Evolutionary conservation across 345 rosid genomes (phyloP).

Genomic region (Eucalyptus caleyi): DNA sequence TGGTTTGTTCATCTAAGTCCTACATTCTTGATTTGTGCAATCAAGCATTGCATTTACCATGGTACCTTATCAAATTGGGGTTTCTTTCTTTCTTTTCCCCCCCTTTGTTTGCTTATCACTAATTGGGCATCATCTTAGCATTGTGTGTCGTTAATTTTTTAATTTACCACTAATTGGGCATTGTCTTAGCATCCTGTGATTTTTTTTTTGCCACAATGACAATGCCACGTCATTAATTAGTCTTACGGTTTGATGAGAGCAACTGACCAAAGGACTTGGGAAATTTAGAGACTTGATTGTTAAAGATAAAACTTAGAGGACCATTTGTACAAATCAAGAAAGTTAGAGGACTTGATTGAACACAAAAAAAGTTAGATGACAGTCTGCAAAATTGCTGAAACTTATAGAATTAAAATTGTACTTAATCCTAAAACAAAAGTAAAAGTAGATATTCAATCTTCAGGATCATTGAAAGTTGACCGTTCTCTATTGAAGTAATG

Average conservation of each 20-base stretch:
- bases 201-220: background rate
- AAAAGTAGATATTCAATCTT: background rate
- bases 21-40: background rate
- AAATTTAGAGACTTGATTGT: background rate
- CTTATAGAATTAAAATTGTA: background rate
- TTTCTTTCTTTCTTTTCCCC: background rate
- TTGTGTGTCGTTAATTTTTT: background rate
- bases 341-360: background rate
- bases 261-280: background rate
- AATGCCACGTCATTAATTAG: background rate
- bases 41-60: background rate
- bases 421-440: background rate
- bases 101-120: background rate
- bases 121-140: background rate
- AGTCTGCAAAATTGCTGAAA: background rate
- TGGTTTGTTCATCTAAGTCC: background rate
- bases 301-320: background rate
- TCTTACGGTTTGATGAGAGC: background rate
- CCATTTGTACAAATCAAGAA: background rate
- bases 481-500: background rate
- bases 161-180: background rate
- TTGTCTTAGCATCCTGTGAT: background rate
- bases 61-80: background rate
- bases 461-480: background rate
- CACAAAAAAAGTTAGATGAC: background rate